phyloP scores from a whole-genome alignment of 2,329 filamentous ascomycete genomes.

The Arachnomyces sp. region DNA sequence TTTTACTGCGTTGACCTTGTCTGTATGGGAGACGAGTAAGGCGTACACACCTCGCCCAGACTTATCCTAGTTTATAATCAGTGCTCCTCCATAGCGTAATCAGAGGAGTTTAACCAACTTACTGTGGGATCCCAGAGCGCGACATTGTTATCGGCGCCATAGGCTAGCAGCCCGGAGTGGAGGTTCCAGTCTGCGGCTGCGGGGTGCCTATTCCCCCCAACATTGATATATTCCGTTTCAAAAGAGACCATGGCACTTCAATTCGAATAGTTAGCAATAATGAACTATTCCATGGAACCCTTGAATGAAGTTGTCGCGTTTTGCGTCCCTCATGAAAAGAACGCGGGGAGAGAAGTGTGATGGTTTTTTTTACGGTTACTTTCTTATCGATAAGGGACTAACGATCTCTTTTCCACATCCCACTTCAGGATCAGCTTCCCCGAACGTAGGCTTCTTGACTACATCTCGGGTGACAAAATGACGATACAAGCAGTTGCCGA shows the following conservation, averaged over 20 bases:
- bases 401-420: slow-evolving; percentile 1
- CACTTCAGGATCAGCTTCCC: slow-evolving; percentile 8
- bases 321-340: neutral
- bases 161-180: slow-evolving; percentile 64
- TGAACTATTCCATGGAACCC: slow-evolving; percentile 1
- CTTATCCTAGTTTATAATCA: slow-evolving; percentile 29
- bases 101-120: slow-evolving; percentile 28
- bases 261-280: slow-evolving; percentile 1
- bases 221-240: slow-evolving; percentile 52
- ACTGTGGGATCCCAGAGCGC: slow-evolving; percentile 79
- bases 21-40: slow-evolving; percentile 67
- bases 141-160: slow-evolving; percentile 80
- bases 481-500: neutral
- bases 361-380: slow-evolving; percentile 13
- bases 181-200: slow-evolving; percentile 81
- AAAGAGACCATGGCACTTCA: slow-evolving; percentile 29
- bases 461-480: neutral
- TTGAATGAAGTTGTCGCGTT: neutral
- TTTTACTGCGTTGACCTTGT: slow-evolving; percentile 72
- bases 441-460: neutral
- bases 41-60: slow-evolving; percentile 51
- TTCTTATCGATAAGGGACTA: slow-evolving; percentile 33
- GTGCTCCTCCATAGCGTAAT: slow-evolving; percentile 1
- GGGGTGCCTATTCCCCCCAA: slow-evolving; percentile 84
- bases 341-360: neutral